Conservation (phyloP, 2,329 filamentous ascomycete species). For the Paecilomyces dactylethromorphus region DNA sequence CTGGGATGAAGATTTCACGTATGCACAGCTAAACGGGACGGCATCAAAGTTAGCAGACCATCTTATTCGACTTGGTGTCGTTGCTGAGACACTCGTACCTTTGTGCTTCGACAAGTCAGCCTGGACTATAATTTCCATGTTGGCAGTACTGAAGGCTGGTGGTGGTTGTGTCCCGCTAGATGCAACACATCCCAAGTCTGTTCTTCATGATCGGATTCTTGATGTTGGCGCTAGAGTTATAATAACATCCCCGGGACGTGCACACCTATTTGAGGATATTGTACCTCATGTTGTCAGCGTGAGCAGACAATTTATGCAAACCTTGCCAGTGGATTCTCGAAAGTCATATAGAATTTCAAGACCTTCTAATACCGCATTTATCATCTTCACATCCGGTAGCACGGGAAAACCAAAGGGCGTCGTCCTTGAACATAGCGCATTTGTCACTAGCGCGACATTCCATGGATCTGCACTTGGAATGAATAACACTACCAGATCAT, state of each 20-base stretch:
- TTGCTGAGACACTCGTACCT: slow-evolving; percentile 17
- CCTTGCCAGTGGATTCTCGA: slow-evolving; percentile 15
- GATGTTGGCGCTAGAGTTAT: slow-evolving; percentile 34
- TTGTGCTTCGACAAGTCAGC: slow-evolving; percentile 21
- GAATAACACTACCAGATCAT: slow-evolving; percentile 16
- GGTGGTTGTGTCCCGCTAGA: slow-evolving; percentile 31
- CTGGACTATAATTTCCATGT: slow-evolving; percentile 21
- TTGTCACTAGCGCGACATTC: slow-evolving; percentile 22
- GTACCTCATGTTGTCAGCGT: slow-evolving; percentile 34
- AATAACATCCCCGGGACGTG: slow-evolving; percentile 29
- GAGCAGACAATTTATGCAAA: slow-evolving; percentile 26
- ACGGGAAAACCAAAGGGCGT: slow-evolving; percentile 26
- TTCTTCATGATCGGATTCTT: slow-evolving; percentile 32
- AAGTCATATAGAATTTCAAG: slow-evolving; percentile 1
- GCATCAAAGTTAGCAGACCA: slow-evolving; percentile 25
- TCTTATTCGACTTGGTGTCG: slow-evolving; percentile 21
- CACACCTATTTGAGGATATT: slow-evolving; percentile 34
- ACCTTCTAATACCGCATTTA: slow-evolving; percentile 20
- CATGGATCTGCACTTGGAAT: slow-evolving; percentile 19
- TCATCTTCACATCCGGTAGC: slow-evolving; percentile 28
- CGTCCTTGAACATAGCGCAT: slow-evolving; percentile 28
- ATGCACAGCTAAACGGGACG: slow-evolving; percentile 22
- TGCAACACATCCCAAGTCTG: slow-evolving; percentile 19
- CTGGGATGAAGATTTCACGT: slow-evolving; percentile 25
- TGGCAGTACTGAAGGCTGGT: slow-evolving; percentile 24